Evolutionary conservation across 2,329 filamentous ascomycete species (phyloP), one percentile per base, ranked within the genome.

Genomic region (Tricladium varicosporioides): DNA sequence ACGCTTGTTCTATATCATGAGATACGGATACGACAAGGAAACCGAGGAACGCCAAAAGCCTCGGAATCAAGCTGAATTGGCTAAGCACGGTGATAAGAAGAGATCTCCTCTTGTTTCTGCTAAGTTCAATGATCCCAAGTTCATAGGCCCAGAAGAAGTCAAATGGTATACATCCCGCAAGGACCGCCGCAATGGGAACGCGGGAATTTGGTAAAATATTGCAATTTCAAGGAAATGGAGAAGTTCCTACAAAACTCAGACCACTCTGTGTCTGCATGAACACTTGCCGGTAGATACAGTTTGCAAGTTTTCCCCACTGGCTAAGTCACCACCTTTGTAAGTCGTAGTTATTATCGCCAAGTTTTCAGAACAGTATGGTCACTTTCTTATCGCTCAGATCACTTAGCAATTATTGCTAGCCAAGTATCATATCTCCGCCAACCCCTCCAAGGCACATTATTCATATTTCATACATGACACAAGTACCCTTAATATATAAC

Each of bases 201-300:
- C 2, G 11, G 36, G 36, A 5, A 40, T 40, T 40, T 40, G 36
- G 36, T 40, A 18, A 48, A 49, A 13, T 32, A 9, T 51, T 10
- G 36, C n/a, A 27, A 27, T 2, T 40, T 4, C 36, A n/a, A 40
- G 36, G 11, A 4, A 10, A 40, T 5, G 11, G 10, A n/a, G 36
- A n/a, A 40, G 13, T 36, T 36, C 13, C 53, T 5, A 57, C 50
- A 27, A 45, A 51, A 44, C 42, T 57, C 4, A 66, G 53, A 49
- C 48, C n/a, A n/a, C n/a, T n/a, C n/a, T n/a, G n/a, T n/a, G n/a
- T n/a, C n/a, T n/a, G n/a, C n/a, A n/a, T n/a, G n/a, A n/a, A n/a
- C n/a, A n/a, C 22, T 27, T 27, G 22, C 22, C 22, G 7, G 7
- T 7, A 27, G 22, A 27, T 27, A 27, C 22, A 27, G 4, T 27